Evolutionary conservation across 139 green algal species (phyloP).

Genomic region (Chlamydomonas applanata): DNA sequence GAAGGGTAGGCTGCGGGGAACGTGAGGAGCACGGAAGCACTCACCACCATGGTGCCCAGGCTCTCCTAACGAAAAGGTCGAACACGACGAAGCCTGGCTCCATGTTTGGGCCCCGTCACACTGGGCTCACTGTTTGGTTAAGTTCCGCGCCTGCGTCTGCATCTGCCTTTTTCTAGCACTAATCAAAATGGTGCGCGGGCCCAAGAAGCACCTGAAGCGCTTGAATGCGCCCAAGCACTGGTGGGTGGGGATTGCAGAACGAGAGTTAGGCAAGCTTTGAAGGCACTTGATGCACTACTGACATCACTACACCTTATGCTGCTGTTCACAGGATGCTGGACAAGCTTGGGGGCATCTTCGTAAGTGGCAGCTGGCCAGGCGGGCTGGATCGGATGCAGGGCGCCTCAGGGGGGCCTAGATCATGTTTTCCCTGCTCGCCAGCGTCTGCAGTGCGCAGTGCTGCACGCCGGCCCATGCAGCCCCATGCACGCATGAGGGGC

Average conservation of each 20-base stretch:
- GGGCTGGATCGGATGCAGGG: too few species aligned
- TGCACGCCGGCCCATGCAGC: background rate
- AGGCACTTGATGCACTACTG: too few species aligned
- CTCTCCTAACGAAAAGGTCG: too few species aligned
- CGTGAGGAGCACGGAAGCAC: too few species aligned
- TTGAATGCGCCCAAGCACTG: conserved; percentile 97
- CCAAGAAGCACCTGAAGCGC: conserved; percentile 99
- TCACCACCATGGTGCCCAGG: too few species aligned
- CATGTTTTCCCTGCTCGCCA: background rate
- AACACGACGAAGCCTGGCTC: too few species aligned
- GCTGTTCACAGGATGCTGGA: conserved; percentile 84
- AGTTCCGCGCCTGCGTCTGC: background rate
- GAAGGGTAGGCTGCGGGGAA: too few species aligned
- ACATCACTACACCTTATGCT: too few species aligned
- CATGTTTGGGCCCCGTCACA: too few species aligned
- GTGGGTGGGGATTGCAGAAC: background rate
- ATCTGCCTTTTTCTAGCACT: background rate
- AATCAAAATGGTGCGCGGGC: conserved; percentile 66
- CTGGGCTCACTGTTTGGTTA: too few species aligned
- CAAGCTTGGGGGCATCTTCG: conserved; percentile 99
- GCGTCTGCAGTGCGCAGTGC: background rate
- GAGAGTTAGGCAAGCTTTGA: too few species aligned
- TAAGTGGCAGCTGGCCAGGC: conserved; percentile 52
- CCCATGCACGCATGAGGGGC: background rate
- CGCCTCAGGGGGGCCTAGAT: too few species aligned